Conservation (phyloP, 2,329 filamentous ascomycete species). For the Trichophyton benhamiae region DNA sequence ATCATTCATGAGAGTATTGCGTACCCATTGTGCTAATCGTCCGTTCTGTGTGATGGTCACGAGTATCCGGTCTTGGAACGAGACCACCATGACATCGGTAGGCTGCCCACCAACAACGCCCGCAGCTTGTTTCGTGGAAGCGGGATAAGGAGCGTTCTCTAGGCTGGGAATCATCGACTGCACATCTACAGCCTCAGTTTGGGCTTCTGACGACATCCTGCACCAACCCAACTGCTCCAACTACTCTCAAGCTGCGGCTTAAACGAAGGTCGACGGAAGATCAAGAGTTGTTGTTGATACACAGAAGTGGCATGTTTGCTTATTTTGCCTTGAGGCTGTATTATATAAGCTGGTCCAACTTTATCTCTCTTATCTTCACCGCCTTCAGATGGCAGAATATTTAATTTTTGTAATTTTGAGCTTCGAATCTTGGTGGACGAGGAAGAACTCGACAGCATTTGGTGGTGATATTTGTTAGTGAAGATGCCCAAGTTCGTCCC, state of each 20-base stretch:
- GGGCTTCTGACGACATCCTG: background rate
- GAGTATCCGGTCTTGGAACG: slow-evolving; percentile 82
- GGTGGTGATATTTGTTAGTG: background rate
- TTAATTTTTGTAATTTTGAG: slow-evolving; percentile 1
- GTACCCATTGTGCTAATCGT: slow-evolving; percentile 81
- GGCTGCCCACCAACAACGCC: slow-evolving; percentile 53
- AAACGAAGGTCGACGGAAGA: background rate
- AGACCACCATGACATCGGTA: slow-evolving; percentile 61
- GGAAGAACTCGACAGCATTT: background rate
- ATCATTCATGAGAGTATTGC: slow-evolving; percentile 10
- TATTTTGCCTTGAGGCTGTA: background rate
- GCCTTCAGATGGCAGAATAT: slow-evolving; percentile 14
- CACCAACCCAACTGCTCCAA: background rate
- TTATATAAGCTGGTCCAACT: background rate
- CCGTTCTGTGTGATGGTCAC: slow-evolving; percentile 80
- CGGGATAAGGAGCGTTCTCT: slow-evolving; percentile 52
- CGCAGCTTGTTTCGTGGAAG: slow-evolving; percentile 45
- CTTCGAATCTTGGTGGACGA: background rate
- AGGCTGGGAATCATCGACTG: background rate
- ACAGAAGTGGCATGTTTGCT: background rate
- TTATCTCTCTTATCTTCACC: slow-evolving; percentile 9
- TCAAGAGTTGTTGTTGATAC: background rate
- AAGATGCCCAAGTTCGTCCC: slow-evolving; percentile 41
- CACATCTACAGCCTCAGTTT: background rate
- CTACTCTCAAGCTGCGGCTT: background rate